A percentile compares a stretch with the other conserved stretches of the same genome.
Evolutionary conservation across 1,284 basidiomycete species (phyloP).

Genomic region (Cystobasidium sp.): DNA sequence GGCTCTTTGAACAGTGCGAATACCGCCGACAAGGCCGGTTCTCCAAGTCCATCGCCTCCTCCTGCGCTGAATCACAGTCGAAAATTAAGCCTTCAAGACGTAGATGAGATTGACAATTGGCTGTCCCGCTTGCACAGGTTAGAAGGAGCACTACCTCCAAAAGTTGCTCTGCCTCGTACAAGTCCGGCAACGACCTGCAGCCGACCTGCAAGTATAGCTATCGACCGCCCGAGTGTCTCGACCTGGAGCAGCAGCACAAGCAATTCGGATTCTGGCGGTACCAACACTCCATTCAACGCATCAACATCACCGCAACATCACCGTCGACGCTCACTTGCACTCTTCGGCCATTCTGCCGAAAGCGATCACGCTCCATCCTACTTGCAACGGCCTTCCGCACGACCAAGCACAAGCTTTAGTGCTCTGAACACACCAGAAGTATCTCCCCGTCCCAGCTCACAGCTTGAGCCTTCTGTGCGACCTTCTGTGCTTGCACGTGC

Average conservation of each 20-base stretch:
- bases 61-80: not conserved
- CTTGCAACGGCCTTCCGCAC: not conserved
- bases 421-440: not conserved
- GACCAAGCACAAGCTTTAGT: not conserved
- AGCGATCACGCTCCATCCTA: not conserved
- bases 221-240: too few species aligned
- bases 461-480: not conserved
- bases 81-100: constrained; percentile 17
- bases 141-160: constrained; percentile 19
- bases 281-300: not conserved
- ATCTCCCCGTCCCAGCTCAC: not conserved
- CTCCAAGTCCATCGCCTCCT: not conserved
- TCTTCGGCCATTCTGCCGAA: not conserved
- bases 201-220: too few species aligned
- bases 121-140: constrained; percentile 11
- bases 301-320: not conserved
- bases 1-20: too few species aligned
- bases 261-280: too few species aligned
- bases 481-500: too few species aligned
- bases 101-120: constrained; percentile 35
- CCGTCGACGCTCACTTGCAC: constrained; percentile 7
- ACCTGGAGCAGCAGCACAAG: too few species aligned
- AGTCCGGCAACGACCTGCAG: not conserved
- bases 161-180: constrained; percentile 12
- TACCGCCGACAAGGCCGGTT: not conserved